Conservation (phyloP, 2,329 filamentous ascomycete genomes). For the Fusarium paranaense region DNA sequence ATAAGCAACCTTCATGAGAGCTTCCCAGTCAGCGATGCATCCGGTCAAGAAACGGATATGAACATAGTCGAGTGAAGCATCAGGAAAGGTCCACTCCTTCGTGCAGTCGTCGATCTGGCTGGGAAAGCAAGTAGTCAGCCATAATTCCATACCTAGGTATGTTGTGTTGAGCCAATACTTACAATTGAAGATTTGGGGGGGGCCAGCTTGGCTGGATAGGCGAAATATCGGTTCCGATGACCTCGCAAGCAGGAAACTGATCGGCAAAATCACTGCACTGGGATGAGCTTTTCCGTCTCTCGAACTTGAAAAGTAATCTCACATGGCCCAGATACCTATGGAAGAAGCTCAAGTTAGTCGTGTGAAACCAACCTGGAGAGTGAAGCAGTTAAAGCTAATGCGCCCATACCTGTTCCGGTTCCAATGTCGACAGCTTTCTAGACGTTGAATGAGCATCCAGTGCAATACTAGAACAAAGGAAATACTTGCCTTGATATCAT, state of each 20-base stretch:
- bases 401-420: background rate
- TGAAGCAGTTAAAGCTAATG: background rate
- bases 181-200: slow-evolving; percentile 5
- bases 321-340: background rate
- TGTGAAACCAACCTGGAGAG: background rate
- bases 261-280: slow-evolving; percentile 17
- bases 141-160: background rate
- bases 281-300: background rate
- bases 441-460: background rate
- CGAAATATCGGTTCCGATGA: slow-evolving; percentile 20
- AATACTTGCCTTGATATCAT: background rate
- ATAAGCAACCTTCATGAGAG: slow-evolving; percentile 54
- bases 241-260: background rate
- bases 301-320: background rate
- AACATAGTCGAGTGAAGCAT: slow-evolving; percentile 66
- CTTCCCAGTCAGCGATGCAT: slow-evolving; percentile 63
- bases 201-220: slow-evolving; percentile 18
- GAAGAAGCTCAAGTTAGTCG: background rate
- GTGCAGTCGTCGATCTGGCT: slow-evolving; percentile 71
- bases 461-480: background rate
- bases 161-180: background rate
- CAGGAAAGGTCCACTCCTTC: slow-evolving; percentile 58
- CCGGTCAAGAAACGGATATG: slow-evolving; percentile 67
- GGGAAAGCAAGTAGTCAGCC: background rate
- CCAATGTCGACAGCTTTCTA: slow-evolving; percentile 5